Evolutionary conservation across 371 early-diverging fungal species (phyloP), one percentile per base, ranked within the genome.

Genomic region (Chytridiales sp.): DNA sequence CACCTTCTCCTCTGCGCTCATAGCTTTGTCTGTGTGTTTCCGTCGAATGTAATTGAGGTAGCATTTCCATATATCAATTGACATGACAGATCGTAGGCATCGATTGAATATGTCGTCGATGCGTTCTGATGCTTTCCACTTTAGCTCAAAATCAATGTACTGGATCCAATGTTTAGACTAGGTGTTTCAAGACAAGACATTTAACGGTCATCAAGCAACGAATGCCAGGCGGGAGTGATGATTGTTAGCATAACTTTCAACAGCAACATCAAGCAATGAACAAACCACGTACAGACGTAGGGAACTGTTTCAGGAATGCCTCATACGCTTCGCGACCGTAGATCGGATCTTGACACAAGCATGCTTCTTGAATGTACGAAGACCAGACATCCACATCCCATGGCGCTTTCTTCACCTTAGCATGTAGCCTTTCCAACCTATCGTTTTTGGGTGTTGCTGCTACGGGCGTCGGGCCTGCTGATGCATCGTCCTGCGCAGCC

Each of bases 41-140:
- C 84, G 77, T 44, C 85, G 82, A 56, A 96, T 90, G 68, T 95
- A 95, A 61, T 83, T 84, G 52, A 96, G 72, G 73, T 97, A 97
- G 67, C 84, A 84, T 61, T 86, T 83, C 89, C 91, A 94, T 11
- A 96, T 78, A 32, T 92, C 94, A 32, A 97, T 86, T 5, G 90
- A 88, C 9, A 86, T 82, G 5, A 92, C 89, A 26, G 79, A 78
- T 52, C 84, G 83, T 44, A 95, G 83, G 66, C 91, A 92, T 36
- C 86, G 81, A 27, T 83, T 86, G 65, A 95, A 97, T 21, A 97
- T 73, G n/a, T 82, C 72, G 70, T 92, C 93, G 27, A 92, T 88
- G 61, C 83, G 77, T 57, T 85, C 87, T 36, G 40, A 67, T 62
- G 88, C 85, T 19, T 85, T 79, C 47, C 85, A 82, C 58, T 85